Evolutionary conservation across 345 rosid species (phyloP), one percentile per base, ranked within the genome.

Genomic region (Trapa incisa): DNA sequence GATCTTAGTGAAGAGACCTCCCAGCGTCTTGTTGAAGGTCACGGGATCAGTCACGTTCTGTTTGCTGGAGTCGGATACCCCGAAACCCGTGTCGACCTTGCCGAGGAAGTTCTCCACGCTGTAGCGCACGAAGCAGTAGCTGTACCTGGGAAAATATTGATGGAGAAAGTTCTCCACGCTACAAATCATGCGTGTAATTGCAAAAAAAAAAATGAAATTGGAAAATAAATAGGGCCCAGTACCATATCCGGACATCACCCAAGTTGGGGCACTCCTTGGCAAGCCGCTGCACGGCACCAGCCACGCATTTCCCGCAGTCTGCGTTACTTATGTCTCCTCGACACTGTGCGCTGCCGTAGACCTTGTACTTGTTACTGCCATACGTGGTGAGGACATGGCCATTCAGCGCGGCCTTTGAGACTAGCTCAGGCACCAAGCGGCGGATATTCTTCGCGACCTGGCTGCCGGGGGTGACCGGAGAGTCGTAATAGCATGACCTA

Each of bases 71-170:
- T 84, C 86, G 65, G 72, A 76, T 61, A 87, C 77, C 33, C 84
- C 86, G 37, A 60, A 69, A 0, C 77, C 65, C 0, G 88, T 81
- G 68, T 86, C 95, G 33, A 87, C 68, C 74, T 83, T 65, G 4
- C 90, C 89, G 1, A 74, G 6, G 62, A 90, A 86, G 63, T 72
- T 66, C 36, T 74, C 74, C 0, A 61, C 29, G 76, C 43, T 75
- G 35, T 86, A 82, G 65, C 92, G 76, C 13, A 87, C 71, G 73
- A 90, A 82, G 80, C 95, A 90, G 43, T 75, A 83, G 66, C 86
- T 90, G 47, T 84, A 88, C 62, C 62, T 58, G 62, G 29, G 29
- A 22, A 10, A 56, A 6, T 4, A 41, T 41, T 41, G 43, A 41
- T 41, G 29, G 29, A 22, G 29, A 22, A 22, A 22, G 29, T 22